Base-by-base conservation (phyloP, 2,329 filamentous ascomycete genomes). In the Trichophyton benhamiae region DNA sequence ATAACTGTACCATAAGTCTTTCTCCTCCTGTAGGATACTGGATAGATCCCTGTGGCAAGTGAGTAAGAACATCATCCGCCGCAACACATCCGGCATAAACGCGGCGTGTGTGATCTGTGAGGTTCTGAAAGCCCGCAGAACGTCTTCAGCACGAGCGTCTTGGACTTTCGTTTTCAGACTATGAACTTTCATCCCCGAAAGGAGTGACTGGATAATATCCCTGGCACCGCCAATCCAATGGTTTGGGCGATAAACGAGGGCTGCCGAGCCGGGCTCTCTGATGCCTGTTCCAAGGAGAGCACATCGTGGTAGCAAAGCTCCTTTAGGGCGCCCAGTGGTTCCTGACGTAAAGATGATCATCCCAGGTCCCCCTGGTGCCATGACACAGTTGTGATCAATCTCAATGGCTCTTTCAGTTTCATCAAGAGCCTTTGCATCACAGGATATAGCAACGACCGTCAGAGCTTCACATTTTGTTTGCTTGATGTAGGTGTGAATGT, bases 281-380 rank as follows among this genome's bases (percentile, higher is more conserved):
- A 20, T 3, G 13, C 36, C 15, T 11, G 17, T 38, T 17, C 20
- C 17, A 7, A 36, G 4, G 20, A 58, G 20, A 17, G 33, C n/a
- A 9, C 13, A 15, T 36, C 57, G n/a, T 3, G 57, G 57, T 5
- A 61, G 59, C 0, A 78, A 74, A 25, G 74, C 72, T 9, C 74
- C 76, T 63, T 78, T 78, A 0, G 76, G 77, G 0, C 71, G 72
- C 0, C 75, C 76, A 1, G 76, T 78, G 0, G 76, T 79, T 1
- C 76, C 76, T 25, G 73, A 77, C 1, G 75, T 78, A 67, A 77
- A 78, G 20, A 78, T 77, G 1, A 78, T 75, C 2, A 78, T 8
- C 13, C 57, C 57, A 22, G 57, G 33, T 25, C 36, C 27, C n/a
- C 7, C 11, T 15, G 57, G 57, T 7, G 5, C 5, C 27, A 58